Base-by-base conservation (phyloP, 768 basidiomycete genomes). In the Boletus rex-veris region DNA sequence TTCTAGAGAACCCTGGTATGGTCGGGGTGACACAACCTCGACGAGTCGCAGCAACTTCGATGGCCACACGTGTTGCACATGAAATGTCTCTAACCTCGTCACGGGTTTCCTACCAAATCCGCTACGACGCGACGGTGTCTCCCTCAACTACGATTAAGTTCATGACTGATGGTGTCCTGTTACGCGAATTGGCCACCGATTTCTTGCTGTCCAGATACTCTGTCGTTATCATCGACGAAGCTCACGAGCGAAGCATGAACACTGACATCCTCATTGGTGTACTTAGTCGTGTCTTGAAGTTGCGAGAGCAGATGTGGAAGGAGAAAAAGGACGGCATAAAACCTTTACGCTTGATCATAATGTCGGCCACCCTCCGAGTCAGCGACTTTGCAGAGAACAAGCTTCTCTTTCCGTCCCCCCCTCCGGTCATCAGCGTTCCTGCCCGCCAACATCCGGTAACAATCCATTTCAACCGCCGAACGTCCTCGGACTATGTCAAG, bases 181-280 rank as follows among this genome's bases (percentile, higher is more conserved):
- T 99, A 15, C 86, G 97, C 51, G 97, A 99, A 70, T 76, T 98
- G 19, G 88, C 92, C 0, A 82, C 83, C 12, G 95, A 99, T 66
- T 97, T 99, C 70, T 70, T 98, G n/a, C 77, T 99, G n/a, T 82
- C 75, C 41, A 91, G 87, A 69, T 99, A 99, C 68, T 93, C 91
- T 7, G 88, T 97, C 26, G 85, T 99, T 57, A 87, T 98, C 54
- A 90, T 99, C 52, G 97, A 99, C 58, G 97, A 99, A 70, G 97
- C 97, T 0, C 97, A 99, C 70, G 97, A 99, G 72, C 76, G 97
- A 55, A 97, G 93, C 64, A 91, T 98, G 78, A 98, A 98, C 65
- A 98, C 97, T 4, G 97, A 99, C 69, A 92, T 99, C 46, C 76
- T 98, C 38, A 92, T 99, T 54, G 97, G 97, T 40, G 92, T 98